These are phyloP conservation scores for Populus hybrid DNA, from an alignment of 441 rosid genomes.

Conservation along the genomic window DNA sequence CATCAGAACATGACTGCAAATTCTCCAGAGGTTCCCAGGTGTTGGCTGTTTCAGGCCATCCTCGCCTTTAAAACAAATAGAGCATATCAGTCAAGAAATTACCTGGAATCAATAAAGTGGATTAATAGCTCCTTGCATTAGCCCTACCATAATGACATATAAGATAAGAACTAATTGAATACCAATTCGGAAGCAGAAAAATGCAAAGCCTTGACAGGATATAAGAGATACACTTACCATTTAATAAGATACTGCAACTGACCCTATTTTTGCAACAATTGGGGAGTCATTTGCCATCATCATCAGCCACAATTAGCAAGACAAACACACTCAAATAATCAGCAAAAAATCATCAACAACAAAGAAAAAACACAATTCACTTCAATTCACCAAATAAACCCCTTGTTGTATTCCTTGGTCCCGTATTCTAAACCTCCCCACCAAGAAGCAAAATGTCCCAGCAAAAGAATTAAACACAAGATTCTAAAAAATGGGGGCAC, in stretches of 20 bases:
- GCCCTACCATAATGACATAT: constrained; percentile 2
- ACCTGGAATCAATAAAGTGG: constrained; percentile 15
- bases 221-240: constrained; percentile 55
- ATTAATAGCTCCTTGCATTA: neutral
- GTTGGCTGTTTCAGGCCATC: constrained; percentile 94
- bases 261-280: constrained; percentile 51
- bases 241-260: constrained; percentile 94
- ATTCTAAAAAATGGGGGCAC: neutral
- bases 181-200: neutral
- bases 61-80: constrained; percentile 63
- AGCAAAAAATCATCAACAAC: neutral
- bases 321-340: neutral
- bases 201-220: neutral
- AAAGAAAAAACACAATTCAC: neutral
- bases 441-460: neutral
- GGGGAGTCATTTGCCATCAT: constrained; percentile 10
- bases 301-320: constrained; percentile 16
- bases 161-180: neutral
- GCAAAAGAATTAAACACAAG: neutral
- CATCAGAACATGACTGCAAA: constrained; percentile 81
- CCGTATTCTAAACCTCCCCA: neutral
- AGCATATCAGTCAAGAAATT: neutral
- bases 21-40: constrained; percentile 99
- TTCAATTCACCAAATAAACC: neutral
- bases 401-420: neutral